Percentiles rank a stretch among this genome's conserved stretches.
Conservation (phyloP, 2,329 filamentous ascomycete species). For the Fusarium foetens region DNA sequence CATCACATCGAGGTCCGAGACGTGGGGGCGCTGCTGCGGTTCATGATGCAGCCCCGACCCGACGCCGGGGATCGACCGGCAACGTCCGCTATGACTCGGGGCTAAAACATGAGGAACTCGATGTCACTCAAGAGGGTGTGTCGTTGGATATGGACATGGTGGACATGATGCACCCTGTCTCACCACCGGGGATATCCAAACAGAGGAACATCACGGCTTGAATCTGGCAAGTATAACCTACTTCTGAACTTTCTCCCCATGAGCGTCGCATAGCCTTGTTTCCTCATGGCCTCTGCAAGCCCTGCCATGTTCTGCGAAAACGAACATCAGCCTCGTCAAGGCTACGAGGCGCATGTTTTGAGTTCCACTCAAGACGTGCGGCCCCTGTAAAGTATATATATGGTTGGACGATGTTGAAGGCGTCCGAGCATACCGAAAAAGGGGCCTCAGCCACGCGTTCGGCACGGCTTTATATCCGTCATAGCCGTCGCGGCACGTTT, state of each 20-base stretch:
- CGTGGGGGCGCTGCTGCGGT: neutral
- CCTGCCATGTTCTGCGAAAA: neutral
- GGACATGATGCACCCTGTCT: neutral
- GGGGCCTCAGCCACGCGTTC: neutral
- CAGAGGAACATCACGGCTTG: neutral
- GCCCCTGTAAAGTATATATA: neutral
- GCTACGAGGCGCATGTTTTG: neutral
- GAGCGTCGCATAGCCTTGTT: neutral
- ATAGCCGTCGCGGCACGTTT: neutral
- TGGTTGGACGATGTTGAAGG: neutral
- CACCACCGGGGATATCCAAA: neutral
- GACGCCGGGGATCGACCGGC: constrained; percentile 23
- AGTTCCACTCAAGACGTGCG: neutral
- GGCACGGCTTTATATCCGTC: neutral
- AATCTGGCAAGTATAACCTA: neutral
- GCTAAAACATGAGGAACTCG: constrained; percentile 7
- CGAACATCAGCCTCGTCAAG: neutral
- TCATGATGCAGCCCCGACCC: neutral
- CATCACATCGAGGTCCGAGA: neutral
- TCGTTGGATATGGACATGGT: neutral
- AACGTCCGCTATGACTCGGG: constrained; percentile 17
- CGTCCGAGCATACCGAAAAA: constrained; percentile 3
- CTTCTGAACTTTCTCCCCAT: neutral
- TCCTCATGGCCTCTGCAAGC: neutral
- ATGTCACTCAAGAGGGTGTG: neutral